Conservation (phyloP, 257 asterid species). For the Scutellaria baicalensis region DNA sequence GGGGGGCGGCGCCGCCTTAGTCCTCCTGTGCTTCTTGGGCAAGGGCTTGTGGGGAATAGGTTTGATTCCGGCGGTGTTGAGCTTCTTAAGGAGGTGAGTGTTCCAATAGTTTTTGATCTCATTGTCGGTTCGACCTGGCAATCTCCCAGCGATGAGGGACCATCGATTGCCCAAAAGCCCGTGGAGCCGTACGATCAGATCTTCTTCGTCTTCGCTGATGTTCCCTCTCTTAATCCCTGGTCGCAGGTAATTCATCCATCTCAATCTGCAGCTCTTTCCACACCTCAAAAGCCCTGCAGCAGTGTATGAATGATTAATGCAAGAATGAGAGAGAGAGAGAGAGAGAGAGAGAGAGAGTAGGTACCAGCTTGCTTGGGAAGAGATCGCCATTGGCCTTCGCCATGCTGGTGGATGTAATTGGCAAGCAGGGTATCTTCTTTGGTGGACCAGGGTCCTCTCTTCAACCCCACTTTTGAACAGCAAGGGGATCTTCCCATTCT, state of each 20-base stretch:
- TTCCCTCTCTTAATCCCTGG: conserved; percentile 74
- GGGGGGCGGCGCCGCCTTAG: neutral
- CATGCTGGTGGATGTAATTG: conserved; percentile 20
- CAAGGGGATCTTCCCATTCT: conserved; percentile 43
- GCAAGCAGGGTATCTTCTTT: conserved; percentile 31
- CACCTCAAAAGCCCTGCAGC: conserved; percentile 52
- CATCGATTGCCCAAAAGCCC: conserved; percentile 67
- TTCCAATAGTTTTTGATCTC: conserved; percentile 79
- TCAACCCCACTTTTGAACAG: conserved; percentile 32
- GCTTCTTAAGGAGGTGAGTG: conserved; percentile 48
- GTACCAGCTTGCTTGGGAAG: conserved; percentile 39
- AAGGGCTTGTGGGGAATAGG: conserved; percentile 6
- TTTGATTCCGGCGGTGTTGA: conserved; percentile 14
- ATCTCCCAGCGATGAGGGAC: conserved; percentile 70
- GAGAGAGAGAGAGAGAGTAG: too few relatives aligned
- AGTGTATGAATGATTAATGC: neutral
- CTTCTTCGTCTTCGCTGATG: conserved; percentile 55
- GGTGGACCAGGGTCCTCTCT: conserved; percentile 39
- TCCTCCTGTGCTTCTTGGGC: neutral
- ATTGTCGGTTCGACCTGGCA: conserved; percentile 81
- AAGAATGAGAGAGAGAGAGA: neutral
- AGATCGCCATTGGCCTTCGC: conserved; percentile 41
- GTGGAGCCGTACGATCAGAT: conserved; percentile 55
- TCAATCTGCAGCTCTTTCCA: conserved; percentile 70
- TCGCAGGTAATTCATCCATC: conserved; percentile 79